phyloP scores from a whole-genome alignment of 129 eudicot genomes.

The Pulicaria dysenterica region DNA sequence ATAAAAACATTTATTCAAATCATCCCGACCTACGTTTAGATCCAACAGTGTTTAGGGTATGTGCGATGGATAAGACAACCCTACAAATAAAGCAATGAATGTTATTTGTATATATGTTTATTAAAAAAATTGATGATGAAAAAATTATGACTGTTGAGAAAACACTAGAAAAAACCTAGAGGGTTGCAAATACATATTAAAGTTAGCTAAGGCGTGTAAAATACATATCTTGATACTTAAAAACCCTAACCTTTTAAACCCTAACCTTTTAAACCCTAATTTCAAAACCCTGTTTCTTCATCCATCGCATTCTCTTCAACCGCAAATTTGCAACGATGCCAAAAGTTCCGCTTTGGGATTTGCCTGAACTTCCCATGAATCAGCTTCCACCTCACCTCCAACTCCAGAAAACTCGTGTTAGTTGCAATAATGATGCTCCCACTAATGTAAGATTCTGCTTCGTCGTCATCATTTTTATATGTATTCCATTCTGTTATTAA shows the following conservation, averaged over 20 bases:
- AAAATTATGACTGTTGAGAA: no score
- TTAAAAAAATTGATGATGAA: no score
- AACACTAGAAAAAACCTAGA: not conserved
- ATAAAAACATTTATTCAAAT: no score
- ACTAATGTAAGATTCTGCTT: constrained; percentile 47
- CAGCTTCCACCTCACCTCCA: constrained; percentile 70
- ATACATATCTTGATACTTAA: not conserved
- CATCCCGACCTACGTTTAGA: no score
- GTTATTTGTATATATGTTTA: no score
- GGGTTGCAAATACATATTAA: not conserved
- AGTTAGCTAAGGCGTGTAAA: constrained; percentile 6
- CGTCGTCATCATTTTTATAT: not conserved
- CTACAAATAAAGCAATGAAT: no score
- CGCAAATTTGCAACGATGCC: constrained; percentile 30
- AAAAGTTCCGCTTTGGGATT: constrained; percentile 63
- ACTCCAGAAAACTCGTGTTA: constrained; percentile 80
- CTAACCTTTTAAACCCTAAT: constrained; percentile 34
- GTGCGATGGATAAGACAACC: no score
- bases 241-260: constrained; percentile 4
- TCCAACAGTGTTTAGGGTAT: no score
- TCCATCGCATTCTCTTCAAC: not conserved
- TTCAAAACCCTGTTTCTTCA: constrained; percentile 17
- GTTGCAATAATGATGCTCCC: constrained; percentile 76
- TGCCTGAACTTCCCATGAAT: constrained; percentile 74
- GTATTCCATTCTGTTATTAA: not conserved